phyloP scores from a whole-genome alignment of 1,284 basidiomycete species.

The Chalciporus piperatoides region DNA sequence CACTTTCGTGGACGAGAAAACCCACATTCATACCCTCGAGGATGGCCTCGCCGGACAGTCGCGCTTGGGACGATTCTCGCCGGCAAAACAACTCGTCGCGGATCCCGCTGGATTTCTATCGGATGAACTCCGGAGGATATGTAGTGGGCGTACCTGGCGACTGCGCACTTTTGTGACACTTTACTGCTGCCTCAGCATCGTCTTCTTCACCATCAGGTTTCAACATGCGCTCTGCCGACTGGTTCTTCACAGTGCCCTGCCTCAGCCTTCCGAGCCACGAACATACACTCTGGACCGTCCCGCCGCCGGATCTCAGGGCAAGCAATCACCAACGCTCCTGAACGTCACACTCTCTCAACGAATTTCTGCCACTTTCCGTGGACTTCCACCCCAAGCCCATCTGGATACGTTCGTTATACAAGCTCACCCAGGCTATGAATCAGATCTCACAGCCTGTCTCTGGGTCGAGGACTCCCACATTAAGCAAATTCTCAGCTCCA shows the following conservation, averaged over 20 bases:
- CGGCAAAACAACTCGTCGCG: conserved; percentile 17
- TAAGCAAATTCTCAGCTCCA: conserved; percentile 34
- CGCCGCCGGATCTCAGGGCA: neutral
- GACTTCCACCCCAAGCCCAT: conserved; percentile 25
- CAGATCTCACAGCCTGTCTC: conserved; percentile 47
- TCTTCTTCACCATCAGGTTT: conserved; percentile 36
- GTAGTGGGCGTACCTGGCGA: conserved; percentile 28
- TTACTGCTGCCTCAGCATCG: conserved; percentile 42
- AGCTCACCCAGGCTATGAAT: conserved; percentile 5
- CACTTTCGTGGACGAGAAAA: neutral
- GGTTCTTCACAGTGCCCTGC: neutral
- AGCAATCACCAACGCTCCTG: conserved; percentile 21
- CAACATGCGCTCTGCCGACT: conserved; percentile 9
- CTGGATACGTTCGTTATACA: conserved; percentile 26
- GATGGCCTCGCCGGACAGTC: conserved; percentile 18
- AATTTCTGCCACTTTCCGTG: conserved; percentile 17
- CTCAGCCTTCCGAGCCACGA: neutral
- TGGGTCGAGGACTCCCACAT: conserved; percentile 44
- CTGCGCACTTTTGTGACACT: conserved; percentile 34
- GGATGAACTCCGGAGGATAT: conserved; percentile 24
- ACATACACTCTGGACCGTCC: neutral
- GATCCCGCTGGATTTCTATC: conserved; percentile 25
- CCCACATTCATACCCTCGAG: conserved; percentile 22
- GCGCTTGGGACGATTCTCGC: conserved; percentile 17
- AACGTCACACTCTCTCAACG: conserved; percentile 24